These are phyloP conservation scores for Xylaria sp. DNA, from an alignment of 2,329 filamentous ascomycete genomes.

Conservation along the genomic window DNA sequence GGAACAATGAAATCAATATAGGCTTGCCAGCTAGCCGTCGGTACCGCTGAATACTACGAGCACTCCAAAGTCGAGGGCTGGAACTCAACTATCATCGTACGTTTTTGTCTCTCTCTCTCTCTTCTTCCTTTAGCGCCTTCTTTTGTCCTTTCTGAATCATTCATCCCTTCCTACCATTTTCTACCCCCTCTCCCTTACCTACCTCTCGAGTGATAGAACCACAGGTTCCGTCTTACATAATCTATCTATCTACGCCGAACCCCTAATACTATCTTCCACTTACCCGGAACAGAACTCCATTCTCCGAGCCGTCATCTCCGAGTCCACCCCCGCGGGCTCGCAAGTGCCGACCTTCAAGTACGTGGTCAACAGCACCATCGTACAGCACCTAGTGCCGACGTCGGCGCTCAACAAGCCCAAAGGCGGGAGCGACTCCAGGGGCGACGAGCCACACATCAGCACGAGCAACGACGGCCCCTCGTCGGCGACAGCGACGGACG, in stretches of 20 bases:
- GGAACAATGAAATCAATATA: constrained; percentile 53
- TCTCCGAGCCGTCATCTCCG: constrained; percentile 80
- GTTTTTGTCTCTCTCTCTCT: constrained; percentile 51
- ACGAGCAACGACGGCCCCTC: constrained; percentile 63
- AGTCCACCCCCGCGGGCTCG: constrained; percentile 70
- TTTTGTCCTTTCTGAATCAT: not conserved
- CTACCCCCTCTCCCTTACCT: not conserved
- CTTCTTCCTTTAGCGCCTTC: constrained; percentile 18
- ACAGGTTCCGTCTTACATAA: not conserved
- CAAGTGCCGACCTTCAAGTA: constrained; percentile 83
- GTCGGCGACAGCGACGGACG: constrained; percentile 60
- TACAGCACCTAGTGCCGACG: constrained; percentile 85
- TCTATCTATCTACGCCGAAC: constrained; percentile 5
- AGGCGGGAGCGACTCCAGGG: constrained; percentile 59
- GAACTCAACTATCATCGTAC: constrained; percentile 94
- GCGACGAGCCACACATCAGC: constrained; percentile 64
- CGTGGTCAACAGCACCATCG: constrained; percentile 97
- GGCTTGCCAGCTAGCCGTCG: constrained; percentile 86
- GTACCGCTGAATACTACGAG: constrained; percentile 81
- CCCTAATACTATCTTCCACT: constrained; percentile 33
- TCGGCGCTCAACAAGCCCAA: constrained; percentile 71
- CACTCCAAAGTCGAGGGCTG: constrained; percentile 86
- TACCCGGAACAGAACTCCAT: constrained; percentile 71
- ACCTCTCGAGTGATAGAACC: not conserved
- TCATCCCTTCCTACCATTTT: not conserved